Conservation (phyloP, 768 basidiomycete species). For the Lentinula sp. region DNA sequence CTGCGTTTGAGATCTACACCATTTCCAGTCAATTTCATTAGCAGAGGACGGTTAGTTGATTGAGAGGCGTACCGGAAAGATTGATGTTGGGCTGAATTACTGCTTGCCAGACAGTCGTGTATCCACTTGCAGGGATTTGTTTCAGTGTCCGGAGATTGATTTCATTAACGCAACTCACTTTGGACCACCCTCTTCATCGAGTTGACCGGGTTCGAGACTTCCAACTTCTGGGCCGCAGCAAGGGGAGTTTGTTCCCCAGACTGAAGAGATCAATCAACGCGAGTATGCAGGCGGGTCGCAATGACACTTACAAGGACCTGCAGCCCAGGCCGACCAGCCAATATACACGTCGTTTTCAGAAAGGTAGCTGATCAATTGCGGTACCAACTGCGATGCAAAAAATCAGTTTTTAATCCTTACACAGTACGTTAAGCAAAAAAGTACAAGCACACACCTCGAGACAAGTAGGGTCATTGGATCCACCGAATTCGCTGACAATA, state of each 20-base stretch:
- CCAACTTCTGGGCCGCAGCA: conserved; percentile 40
- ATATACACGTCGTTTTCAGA: conserved; percentile 38
- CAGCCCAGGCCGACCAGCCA: conserved; percentile 44
- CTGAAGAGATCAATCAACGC: conserved; percentile 13
- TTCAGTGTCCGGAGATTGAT: neutral
- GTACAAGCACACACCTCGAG: conserved; percentile 22
- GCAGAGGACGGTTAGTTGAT: neutral
- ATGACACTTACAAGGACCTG: conserved; percentile 32
- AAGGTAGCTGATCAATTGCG: conserved; percentile 35
- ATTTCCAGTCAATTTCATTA: neutral
- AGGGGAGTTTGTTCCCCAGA: conserved; percentile 36
- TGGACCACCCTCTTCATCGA: conserved; percentile 30
- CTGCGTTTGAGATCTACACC: neutral
- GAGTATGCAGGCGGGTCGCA: neutral
- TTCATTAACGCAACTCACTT: conserved; percentile 18
- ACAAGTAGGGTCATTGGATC: conserved; percentile 36
- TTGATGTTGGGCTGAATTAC: neutral
- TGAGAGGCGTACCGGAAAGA: neutral
- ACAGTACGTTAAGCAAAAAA: neutral
- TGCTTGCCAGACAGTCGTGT: conserved; percentile 3
- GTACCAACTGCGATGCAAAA: conserved; percentile 18
- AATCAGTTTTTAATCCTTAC: neutral
- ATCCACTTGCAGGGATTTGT: neutral
- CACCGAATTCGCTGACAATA: conserved; percentile 40
- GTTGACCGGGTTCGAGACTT: conserved; percentile 35